Evolutionary conservation across 192 early-diverging fungal species (phyloP).

Genomic region (Umbelopsis ramanniana): DNA sequence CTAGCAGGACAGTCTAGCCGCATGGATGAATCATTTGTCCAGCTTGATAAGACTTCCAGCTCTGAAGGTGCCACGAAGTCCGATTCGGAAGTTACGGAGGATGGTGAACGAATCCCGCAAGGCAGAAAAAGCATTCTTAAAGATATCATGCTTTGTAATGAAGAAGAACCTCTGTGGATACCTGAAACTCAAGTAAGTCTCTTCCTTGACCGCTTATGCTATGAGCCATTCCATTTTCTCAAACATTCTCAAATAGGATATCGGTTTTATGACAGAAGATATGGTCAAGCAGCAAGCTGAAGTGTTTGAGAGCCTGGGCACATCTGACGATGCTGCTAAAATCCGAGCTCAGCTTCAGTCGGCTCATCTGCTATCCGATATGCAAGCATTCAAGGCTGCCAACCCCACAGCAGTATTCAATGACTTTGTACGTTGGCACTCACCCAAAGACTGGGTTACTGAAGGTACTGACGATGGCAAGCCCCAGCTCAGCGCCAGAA

Average conservation of each 20-base stretch:
- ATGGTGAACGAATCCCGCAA: constrained; percentile 41
- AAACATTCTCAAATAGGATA: constrained; percentile 46
- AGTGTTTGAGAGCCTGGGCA: constrained; percentile 78
- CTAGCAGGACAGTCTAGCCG: background rate
- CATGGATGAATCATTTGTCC: constrained; percentile 56
- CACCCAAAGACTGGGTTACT: constrained; percentile 90
- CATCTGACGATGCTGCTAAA: constrained; percentile 69
- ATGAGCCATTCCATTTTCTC: background rate
- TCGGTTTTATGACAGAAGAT: constrained; percentile 87
- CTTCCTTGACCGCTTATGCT: background rate
- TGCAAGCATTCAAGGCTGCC: constrained; percentile 94
- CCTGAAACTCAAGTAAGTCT: constrained; percentile 63
- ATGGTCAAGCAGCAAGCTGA: constrained; percentile 83
- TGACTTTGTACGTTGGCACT: constrained; percentile 96
- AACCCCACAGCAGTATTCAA: constrained; percentile 78
- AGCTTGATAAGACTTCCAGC: constrained; percentile 54
- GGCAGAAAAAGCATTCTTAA: constrained; percentile 53
- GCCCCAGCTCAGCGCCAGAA: constrained; percentile 70
- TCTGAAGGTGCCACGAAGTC: constrained; percentile 43
- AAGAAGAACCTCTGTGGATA: constrained; percentile 68
- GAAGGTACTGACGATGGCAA: constrained; percentile 51
- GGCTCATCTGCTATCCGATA: constrained; percentile 70
- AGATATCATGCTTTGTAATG: constrained; percentile 55
- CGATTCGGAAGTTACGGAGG: constrained; percentile 43
- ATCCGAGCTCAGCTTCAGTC: constrained; percentile 80